These are phyloP conservation scores for Colletotrichum theobromicola DNA, from an alignment of 2,329 filamentous ascomycete species.

Conservation along the genomic window DNA sequence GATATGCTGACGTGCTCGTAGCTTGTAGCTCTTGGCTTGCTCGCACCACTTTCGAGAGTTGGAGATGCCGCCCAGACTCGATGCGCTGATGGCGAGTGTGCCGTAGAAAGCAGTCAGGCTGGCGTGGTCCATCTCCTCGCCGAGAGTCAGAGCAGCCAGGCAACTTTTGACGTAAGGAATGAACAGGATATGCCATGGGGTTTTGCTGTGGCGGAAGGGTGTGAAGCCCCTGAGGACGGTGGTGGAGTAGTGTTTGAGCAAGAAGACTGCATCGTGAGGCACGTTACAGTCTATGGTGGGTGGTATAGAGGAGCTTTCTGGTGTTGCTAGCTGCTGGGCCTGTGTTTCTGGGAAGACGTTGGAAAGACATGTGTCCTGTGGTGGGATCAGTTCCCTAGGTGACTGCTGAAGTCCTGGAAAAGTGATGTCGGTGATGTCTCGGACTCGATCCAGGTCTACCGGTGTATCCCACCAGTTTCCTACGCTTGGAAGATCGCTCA, in stretches of 20 bases:
- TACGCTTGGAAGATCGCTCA: background rate
- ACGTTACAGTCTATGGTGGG: background rate
- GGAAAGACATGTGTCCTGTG: background rate
- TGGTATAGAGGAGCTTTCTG: background rate
- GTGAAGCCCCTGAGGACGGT: constrained; percentile 39
- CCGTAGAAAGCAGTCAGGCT: constrained; percentile 41
- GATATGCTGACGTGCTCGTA: constrained; percentile 31
- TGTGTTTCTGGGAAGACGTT: background rate
- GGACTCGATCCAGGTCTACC: background rate
- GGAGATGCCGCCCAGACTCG: constrained; percentile 35
- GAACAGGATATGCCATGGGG: constrained; percentile 45
- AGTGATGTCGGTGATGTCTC: background rate
- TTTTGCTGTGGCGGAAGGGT: constrained; percentile 41
- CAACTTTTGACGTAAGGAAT: constrained; percentile 39
- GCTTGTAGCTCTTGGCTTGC: constrained; percentile 30
- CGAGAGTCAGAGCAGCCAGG: constrained; percentile 39
- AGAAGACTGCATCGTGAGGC: constrained; percentile 36
- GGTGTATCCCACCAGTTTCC: background rate
- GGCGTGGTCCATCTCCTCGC: constrained; percentile 36
- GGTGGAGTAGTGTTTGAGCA: constrained; percentile 42
- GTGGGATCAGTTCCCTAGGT: background rate
- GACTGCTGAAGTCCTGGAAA: background rate
- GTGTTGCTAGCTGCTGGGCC: background rate
- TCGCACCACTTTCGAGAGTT: constrained; percentile 33
- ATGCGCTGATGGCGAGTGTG: constrained; percentile 42